These are phyloP conservation scores for Trapa bicornis DNA, from an alignment of 345 rosid genomes.

Conservation along the genomic window DNA sequence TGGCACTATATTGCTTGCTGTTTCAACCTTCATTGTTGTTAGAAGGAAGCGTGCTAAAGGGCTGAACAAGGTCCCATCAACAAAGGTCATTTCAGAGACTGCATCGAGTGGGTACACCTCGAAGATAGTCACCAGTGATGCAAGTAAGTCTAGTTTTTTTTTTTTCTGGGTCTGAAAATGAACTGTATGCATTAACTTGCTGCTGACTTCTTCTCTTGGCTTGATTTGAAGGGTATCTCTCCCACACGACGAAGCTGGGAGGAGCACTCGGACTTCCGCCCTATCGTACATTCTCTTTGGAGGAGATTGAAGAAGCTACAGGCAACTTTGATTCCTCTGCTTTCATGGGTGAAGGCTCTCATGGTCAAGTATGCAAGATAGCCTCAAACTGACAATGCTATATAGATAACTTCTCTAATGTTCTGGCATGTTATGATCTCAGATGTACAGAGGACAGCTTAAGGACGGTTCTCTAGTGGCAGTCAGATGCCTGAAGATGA, in stretches of 20 bases:
- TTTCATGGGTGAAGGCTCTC: constrained; percentile 93
- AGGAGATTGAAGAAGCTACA: constrained; percentile 82
- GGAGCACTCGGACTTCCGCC: constrained; percentile 80
- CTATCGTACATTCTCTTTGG: constrained; percentile 74
- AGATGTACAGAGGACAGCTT: constrained; percentile 80
- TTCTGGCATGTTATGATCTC: constrained; percentile 12
- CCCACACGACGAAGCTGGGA: constrained; percentile 84
- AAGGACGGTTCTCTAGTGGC: constrained; percentile 71
- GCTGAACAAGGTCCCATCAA: constrained; percentile 21
- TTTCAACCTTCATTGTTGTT: constrained; percentile 33
- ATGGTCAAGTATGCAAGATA: constrained; percentile 51
- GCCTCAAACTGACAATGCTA: background rate
- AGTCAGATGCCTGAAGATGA: constrained; percentile 76
- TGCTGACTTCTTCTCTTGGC: constrained; percentile 1
- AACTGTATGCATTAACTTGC: too few relatives aligned
- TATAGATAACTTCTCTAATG: background rate
- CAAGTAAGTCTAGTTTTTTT: constrained; percentile 44
- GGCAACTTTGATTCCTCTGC: constrained; percentile 71
- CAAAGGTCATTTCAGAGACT: constrained; percentile 54
- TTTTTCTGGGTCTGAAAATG: background rate
- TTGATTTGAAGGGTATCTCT: constrained; percentile 54
- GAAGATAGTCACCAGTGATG: constrained; percentile 56
- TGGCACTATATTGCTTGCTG: constrained; percentile 41
- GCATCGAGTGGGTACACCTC: constrained; percentile 70
- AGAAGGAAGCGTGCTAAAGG: constrained; percentile 25